A percentile compares a stretch with the other conserved stretches of the same genome.
Evolutionary conservation across 495 filamentous ascomycete species (phyloP).

Genomic region (Lophiotrema nucula): DNA sequence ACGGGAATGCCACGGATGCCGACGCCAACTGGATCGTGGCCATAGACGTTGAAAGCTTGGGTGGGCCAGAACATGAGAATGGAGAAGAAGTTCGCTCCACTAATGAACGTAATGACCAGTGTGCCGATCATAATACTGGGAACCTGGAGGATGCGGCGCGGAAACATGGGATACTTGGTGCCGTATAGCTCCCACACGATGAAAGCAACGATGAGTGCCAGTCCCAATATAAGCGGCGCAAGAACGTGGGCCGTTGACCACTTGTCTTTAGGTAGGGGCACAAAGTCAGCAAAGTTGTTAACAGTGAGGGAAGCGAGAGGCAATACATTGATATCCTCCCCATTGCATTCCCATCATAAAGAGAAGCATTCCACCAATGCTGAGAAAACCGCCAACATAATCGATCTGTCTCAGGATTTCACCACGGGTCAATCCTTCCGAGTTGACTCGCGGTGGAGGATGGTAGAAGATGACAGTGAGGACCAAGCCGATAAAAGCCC

Average conservation of each 20-base stretch:
- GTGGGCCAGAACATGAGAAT: slow-evolving; percentile 43
- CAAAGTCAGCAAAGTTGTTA: no score
- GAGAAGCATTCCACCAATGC: slow-evolving; percentile 60
- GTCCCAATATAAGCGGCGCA: slow-evolving; percentile 34
- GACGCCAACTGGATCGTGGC: slow-evolving; percentile 35
- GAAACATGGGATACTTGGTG: slow-evolving; percentile 38
- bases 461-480: slow-evolving; percentile 64
- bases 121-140: slow-evolving; percentile 31
- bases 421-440: slow-evolving; percentile 47
- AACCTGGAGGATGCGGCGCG: slow-evolving; percentile 28
- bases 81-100: slow-evolving; percentile 39
- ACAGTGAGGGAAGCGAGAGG: no score
- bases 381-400: slow-evolving; percentile 65
- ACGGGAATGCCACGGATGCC: slow-evolving; percentile 35
- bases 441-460: slow-evolving; percentile 61
- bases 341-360: slow-evolving; percentile 69
- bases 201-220: slow-evolving; percentile 34
- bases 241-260: slow-evolving; percentile 38
- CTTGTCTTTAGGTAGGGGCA: no score
- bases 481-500: slow-evolving; percentile 61
- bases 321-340: slow-evolving; percentile 65
- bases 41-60: slow-evolving; percentile 38
- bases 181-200: slow-evolving; percentile 37
- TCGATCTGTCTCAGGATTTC: slow-evolving; percentile 61
- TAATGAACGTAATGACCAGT: slow-evolving; percentile 40